Evolutionary conservation across 148 eudicot species (phyloP).

Genomic region (Euryodendron excelsum): DNA sequence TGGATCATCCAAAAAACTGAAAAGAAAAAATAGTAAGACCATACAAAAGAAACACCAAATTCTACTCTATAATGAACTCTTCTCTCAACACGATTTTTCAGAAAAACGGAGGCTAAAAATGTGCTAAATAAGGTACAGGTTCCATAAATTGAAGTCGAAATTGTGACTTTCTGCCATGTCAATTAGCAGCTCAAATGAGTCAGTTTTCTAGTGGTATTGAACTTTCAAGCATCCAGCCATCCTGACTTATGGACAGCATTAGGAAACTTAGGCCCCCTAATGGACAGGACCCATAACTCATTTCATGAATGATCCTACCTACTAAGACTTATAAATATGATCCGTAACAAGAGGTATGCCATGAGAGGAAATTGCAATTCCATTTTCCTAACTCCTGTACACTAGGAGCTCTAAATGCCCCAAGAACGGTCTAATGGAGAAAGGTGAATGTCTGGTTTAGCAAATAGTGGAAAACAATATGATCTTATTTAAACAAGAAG

Average conservation of each 20-base stretch:
- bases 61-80: too few species aligned
- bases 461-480: neutral
- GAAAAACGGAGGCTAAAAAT: too few species aligned
- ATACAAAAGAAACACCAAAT: neutral
- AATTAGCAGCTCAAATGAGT: neutral
- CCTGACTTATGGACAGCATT: neutral
- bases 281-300: neutral
- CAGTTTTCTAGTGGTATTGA: neutral
- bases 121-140: neutral
- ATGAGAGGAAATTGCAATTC: neutral
- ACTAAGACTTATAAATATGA: neutral
- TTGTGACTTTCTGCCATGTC: neutral
- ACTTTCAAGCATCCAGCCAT: neutral
- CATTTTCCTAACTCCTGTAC: neutral
- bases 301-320: neutral
- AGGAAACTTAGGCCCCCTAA: neutral
- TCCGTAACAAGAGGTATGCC: too few species aligned
- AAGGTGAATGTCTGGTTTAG: neutral
- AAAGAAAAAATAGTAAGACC: neutral
- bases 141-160: neutral
- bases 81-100: too few species aligned
- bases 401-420: neutral
- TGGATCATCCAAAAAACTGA: neutral
- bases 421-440: neutral
- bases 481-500: neutral